A percentile compares a stretch with the other conserved stretches of the same genome.
phyloP scores from a whole-genome alignment of 192 early-diverging fungal species.

The Coemansia sp. region DNA sequence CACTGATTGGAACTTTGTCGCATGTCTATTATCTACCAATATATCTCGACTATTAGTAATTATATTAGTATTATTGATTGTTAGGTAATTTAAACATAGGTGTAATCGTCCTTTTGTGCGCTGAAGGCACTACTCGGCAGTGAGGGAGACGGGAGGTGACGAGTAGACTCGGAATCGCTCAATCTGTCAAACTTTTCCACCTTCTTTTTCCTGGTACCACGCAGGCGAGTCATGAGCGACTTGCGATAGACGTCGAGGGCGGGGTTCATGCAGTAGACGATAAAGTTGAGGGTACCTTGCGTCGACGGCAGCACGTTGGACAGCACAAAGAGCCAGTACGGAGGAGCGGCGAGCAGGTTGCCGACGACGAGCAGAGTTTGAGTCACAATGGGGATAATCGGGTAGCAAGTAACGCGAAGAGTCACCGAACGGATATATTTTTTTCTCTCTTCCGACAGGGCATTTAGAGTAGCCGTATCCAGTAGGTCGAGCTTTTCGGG shows the following conservation, averaged over 20 bases:
- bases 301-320: constrained; percentile 20
- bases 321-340: constrained; percentile 25
- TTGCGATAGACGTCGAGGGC: constrained; percentile 22
- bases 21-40: not conserved
- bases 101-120: constrained; percentile 12
- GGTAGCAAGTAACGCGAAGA: constrained; percentile 24
- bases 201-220: constrained; percentile 6
- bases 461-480: constrained; percentile 7
- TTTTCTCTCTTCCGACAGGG: constrained; percentile 12
- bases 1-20: constrained; percentile 6
- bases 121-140: constrained; percentile 18
- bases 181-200: constrained; percentile 14
- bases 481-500: constrained; percentile 27
- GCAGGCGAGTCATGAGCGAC: constrained; percentile 9
- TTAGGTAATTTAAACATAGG: not conserved
- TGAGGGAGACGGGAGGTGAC: not conserved
- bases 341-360: constrained; percentile 7
- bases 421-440: constrained; percentile 23
- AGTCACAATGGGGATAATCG: constrained; percentile 23
- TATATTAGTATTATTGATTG: not conserved
- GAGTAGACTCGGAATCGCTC: constrained; percentile 7
- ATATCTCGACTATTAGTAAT: not conserved
- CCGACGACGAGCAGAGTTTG: constrained; percentile 3
- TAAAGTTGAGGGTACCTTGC: constrained; percentile 22
- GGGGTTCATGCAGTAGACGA: constrained; percentile 28